A percentile compares a stretch with the other conserved stretches of the same genome.
Evolutionary conservation across 1,284 basidiomycete genomes (phyloP).

Genomic region (Fomitopsis schrenkii): DNA sequence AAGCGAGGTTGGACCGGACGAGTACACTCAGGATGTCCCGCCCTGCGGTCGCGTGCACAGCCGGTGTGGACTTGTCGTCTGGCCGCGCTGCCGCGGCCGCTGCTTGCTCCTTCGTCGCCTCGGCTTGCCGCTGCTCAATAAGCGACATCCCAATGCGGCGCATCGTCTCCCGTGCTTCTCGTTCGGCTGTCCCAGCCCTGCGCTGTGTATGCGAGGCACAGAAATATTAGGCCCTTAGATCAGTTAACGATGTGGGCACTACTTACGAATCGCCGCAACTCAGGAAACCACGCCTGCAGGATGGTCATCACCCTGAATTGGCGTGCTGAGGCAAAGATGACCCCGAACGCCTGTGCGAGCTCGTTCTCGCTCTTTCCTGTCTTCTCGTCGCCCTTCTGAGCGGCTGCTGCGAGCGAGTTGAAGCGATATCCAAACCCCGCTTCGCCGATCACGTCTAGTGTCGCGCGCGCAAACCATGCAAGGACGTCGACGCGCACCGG

Average conservation of each 20-base stretch:
- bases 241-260: too few species aligned
- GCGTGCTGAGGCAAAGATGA: slow-evolving; percentile 48
- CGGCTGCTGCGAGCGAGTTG: slow-evolving; percentile 37
- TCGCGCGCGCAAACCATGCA: slow-evolving; percentile 57
- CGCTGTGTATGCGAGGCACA: slow-evolving; percentile 20
- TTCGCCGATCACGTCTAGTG: slow-evolving; percentile 69
- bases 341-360: slow-evolving; percentile 50
- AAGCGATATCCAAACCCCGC: slow-evolving; percentile 68
- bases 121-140: slow-evolving; percentile 43
- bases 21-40: slow-evolving; percentile 53
- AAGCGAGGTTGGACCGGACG: slow-evolving; percentile 56
- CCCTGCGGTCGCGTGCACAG: slow-evolving; percentile 12
- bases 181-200: slow-evolving; percentile 38
- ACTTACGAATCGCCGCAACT: slow-evolving; percentile 53
- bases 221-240: too few species aligned
- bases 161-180: slow-evolving; percentile 44
- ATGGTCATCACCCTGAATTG: slow-evolving; percentile 51
- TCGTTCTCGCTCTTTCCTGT: slow-evolving; percentile 42
- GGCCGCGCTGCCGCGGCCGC: neutral
- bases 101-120: slow-evolving; percentile 23
- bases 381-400: slow-evolving; percentile 18
- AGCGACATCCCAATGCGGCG: slow-evolving; percentile 51
- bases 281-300: slow-evolving; percentile 58
- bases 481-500: slow-evolving; percentile 47
- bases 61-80: neutral